Conservation (phyloP, 805 yeast genomes). For the Blastobotrys chiropterorum region DNA sequence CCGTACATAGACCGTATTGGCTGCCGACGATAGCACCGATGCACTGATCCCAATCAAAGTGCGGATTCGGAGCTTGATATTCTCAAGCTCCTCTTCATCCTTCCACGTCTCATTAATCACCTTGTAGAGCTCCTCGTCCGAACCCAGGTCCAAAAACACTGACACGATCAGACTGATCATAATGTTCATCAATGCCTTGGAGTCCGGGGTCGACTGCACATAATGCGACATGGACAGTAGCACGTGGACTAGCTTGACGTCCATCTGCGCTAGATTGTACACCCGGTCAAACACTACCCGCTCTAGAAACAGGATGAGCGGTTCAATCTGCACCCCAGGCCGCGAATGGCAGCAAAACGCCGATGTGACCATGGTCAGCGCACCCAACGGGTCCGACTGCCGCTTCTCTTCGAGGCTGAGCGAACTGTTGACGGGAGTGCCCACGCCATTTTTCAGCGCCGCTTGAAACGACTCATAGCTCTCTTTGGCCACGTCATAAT, state of each 20-base stretch:
- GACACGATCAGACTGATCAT: background rate
- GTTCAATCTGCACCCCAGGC: background rate
- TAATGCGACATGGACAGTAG: background rate
- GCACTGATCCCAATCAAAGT: background rate
- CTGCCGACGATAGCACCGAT: background rate
- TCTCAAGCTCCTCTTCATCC: background rate
- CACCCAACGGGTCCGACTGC: background rate
- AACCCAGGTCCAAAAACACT: background rate
- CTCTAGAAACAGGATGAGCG: slow-evolving; percentile 1
- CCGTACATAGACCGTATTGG: background rate
- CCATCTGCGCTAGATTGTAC: background rate
- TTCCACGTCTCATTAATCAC: background rate
- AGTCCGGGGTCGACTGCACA: background rate
- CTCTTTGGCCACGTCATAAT: background rate
- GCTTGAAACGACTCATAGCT: background rate
- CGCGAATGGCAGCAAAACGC: background rate
- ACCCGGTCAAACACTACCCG: background rate
- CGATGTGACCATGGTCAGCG: background rate
- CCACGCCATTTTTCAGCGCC: background rate
- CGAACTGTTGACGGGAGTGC: background rate
- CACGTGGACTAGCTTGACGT: background rate
- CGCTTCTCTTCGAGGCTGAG: background rate
- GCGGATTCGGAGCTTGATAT: background rate
- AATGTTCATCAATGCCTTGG: background rate
- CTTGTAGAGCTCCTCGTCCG: background rate